Base-by-base conservation (phyloP, 257 asterid genomes). In the Rehmannia glutinosa region DNA sequence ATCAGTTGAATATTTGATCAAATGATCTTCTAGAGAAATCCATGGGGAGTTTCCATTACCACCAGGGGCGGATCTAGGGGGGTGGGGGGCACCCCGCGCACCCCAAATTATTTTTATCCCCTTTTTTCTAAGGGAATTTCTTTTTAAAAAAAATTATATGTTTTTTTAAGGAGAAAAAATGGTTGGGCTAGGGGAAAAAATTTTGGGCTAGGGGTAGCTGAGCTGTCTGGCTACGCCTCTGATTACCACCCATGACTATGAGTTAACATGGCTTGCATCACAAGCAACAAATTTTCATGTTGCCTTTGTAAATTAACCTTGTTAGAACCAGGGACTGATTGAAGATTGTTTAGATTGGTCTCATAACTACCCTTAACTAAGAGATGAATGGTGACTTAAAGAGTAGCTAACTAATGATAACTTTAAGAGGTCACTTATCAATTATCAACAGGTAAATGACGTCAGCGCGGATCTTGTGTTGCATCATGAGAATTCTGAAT, bases 381-480 rank as follows among this genome's bases (percentile, higher is more conserved):
- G 10, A 3, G 49, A 38, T 38, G 43, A n/a, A n/a, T n/a, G n/a
- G 50, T 30, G 15, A 16, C 49, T 62, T 42, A 13, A 16, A 33
- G 68, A 62, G 23, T 33, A 27, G 39, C 51, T 36, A 56, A 53
- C 33, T 74, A 33, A n/a, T 41, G 43, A 16, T n/a, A n/a, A n/a
- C n/a, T n/a, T n/a, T n/a, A n/a, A n/a, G n/a, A n/a, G 46, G 24
- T 50, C 75, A 6, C 25, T 60, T 67, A 15, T 61, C 28, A 11
- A 23, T 27, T 15, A 41, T 80, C 64, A 66, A 69, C 80, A 91
- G 98, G 88, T 70, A 62, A 75, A 77, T 66, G 90, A 78, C 77
- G 99, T 90, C 57, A 81, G 77, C 38, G 99, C 97, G 19, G 89
- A 94, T 58, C 83, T 94, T 62, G 80, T 85, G 66, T 82, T 94